phyloP scores from a whole-genome alignment of 805 yeast genomes.

The Novakomyces olei region DNA sequence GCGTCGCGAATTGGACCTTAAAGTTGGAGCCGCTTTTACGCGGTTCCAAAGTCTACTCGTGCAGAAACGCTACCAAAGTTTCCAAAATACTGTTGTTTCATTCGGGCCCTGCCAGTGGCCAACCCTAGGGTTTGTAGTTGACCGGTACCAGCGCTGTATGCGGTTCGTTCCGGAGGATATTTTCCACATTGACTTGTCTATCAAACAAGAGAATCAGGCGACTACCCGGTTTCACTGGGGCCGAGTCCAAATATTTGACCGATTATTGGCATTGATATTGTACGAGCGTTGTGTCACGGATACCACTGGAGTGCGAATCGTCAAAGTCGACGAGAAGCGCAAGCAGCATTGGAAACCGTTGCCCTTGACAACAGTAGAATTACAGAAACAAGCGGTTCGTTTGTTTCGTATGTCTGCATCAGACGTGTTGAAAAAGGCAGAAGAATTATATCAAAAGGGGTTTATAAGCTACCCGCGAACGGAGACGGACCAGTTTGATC shows the following conservation, averaged over 20 bases:
- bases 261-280: constrained; percentile 36
- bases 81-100: constrained; percentile 25
- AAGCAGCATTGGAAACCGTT: constrained; percentile 61
- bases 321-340: constrained; percentile 32
- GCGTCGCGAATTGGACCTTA: constrained; percentile 64
- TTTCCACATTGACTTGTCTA: constrained; percentile 44
- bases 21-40: constrained; percentile 80
- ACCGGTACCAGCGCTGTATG: constrained; percentile 55
- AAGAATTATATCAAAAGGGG: constrained; percentile 64
- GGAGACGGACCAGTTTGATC: constrained; percentile 76
- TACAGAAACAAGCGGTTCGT: constrained; percentile 68
- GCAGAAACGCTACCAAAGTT: constrained; percentile 11
- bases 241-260: constrained; percentile 49
- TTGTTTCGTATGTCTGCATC: constrained; percentile 50
- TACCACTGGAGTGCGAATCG: constrained; percentile 26
- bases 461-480: constrained; percentile 91
- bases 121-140: constrained; percentile 88
- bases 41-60: constrained; percentile 39
- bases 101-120: constrained; percentile 96
- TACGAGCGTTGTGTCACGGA: constrained; percentile 49
- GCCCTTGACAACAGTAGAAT: constrained; percentile 82
- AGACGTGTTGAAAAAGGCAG: constrained; percentile 33
- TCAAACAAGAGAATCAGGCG: constrained; percentile 12
- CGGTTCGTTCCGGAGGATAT: constrained; percentile 54
- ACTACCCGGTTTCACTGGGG: constrained; percentile 38